phyloP scores from a whole-genome alignment of 257 asterid genomes.

The Euphrasia confusa region DNA sequence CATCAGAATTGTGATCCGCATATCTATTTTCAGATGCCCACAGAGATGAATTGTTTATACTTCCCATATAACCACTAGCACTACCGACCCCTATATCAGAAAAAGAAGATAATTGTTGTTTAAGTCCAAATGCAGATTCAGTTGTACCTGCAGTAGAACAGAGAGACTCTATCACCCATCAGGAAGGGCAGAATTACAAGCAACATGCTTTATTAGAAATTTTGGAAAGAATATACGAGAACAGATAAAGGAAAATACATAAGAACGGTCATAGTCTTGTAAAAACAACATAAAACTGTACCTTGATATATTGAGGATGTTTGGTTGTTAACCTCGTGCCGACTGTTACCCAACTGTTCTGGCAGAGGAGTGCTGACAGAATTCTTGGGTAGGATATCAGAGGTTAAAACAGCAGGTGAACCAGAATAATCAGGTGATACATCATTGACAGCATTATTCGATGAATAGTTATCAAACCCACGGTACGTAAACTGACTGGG shows the following conservation, averaged over 20 bases:
- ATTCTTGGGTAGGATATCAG: slow-evolving; percentile 36
- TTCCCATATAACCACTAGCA: slow-evolving; percentile 30
- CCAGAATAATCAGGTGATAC: slow-evolving; percentile 33
- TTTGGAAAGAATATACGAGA: slow-evolving; percentile 20
- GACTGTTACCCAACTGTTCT: slow-evolving; percentile 36
- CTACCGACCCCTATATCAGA: slow-evolving; percentile 41
- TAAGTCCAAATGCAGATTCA: slow-evolving; percentile 34
- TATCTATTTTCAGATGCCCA: slow-evolving; percentile 40
- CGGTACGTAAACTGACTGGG: slow-evolving; percentile 33
- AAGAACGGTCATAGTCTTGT: slow-evolving; percentile 6
- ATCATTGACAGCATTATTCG: slow-evolving; percentile 33
- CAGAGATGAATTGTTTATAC: slow-evolving; percentile 36
- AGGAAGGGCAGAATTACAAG: slow-evolving; percentile 24
- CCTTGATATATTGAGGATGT: slow-evolving; percentile 49
- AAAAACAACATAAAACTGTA: slow-evolving; percentile 26
- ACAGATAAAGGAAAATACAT: slow-evolving; percentile 5
- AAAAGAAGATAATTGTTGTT: slow-evolving; percentile 34
- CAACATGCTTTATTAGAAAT: slow-evolving; percentile 22
- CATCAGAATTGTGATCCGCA: slow-evolving; percentile 44
- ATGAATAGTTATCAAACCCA: slow-evolving; percentile 28
- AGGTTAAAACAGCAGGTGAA: slow-evolving; percentile 32
- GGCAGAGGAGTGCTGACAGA: slow-evolving; percentile 32
- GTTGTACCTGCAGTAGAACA: slow-evolving; percentile 33
- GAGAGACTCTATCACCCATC: slow-evolving; percentile 38
- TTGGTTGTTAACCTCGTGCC: slow-evolving; percentile 31